phyloP scores from a whole-genome alignment of 768 basidiomycete species.

The Phylloporus arenicola region DNA sequence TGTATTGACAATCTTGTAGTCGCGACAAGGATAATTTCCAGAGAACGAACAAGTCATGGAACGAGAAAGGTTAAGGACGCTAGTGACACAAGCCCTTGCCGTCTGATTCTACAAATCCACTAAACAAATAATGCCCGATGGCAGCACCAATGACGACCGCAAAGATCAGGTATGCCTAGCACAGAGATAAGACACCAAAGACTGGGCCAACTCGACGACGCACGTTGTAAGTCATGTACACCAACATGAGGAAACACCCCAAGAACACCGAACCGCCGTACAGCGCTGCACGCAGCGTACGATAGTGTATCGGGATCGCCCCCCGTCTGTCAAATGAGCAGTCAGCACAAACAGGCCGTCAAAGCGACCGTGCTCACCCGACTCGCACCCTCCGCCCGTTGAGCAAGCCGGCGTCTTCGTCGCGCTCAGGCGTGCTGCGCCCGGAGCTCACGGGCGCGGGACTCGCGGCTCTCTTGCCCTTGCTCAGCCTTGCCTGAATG shows the following conservation, averaged over 20 bases:
- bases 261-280: constrained; percentile 76
- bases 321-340: constrained; percentile 27
- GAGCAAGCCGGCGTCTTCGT: constrained; percentile 53
- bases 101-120: constrained; percentile 57
- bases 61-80: constrained; percentile 5
- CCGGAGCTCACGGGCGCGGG: constrained; percentile 30
- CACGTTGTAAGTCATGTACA: constrained; percentile 97
- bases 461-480: constrained; percentile 43
- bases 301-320: constrained; percentile 26
- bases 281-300: constrained; percentile 55
- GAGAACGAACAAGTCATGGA: background rate
- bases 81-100: constrained; percentile 77
- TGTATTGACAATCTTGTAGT: constrained; percentile 1
- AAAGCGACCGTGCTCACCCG: no score
- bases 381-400: constrained; percentile 39
- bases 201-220: constrained; percentile 25
- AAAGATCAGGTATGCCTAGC: constrained; percentile 78
- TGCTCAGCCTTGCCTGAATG: constrained; percentile 47
- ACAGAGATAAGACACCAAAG: background rate
- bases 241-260: constrained; percentile 89
- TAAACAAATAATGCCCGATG: constrained; percentile 77
- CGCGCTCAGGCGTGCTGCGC: no score
- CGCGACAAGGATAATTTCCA: background rate
- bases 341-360: constrained; percentile 28
- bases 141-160: constrained; percentile 81